Conservation (phyloP, 2,329 filamentous ascomycete genomes). For the Plectosphaerella plurivora region DNA sequence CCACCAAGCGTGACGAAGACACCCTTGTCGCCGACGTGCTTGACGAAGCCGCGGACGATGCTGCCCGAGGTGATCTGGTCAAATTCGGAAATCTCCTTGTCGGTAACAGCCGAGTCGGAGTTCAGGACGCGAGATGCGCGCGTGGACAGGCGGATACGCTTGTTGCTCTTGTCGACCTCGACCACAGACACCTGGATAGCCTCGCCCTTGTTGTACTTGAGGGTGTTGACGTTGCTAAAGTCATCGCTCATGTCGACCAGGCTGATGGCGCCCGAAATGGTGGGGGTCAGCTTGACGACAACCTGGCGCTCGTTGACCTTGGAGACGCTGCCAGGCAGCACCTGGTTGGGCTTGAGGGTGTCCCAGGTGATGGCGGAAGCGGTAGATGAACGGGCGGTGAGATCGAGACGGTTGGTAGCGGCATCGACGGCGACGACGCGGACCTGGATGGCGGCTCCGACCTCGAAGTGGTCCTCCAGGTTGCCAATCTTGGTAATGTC, state of each 20-base stretch:
- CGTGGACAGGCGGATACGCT: constrained; percentile 75
- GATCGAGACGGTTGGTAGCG: constrained; percentile 71
- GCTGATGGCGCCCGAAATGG: constrained; percentile 73
- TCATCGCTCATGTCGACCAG: constrained; percentile 83
- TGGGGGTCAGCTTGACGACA: constrained; percentile 79
- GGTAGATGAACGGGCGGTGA: constrained; percentile 68
- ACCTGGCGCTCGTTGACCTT: constrained; percentile 81
- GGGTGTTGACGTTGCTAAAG: constrained; percentile 74
- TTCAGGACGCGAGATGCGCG: constrained; percentile 86
- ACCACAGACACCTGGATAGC: constrained; percentile 84
- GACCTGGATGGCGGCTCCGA: constrained; percentile 83
- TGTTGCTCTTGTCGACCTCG: constrained; percentile 76
- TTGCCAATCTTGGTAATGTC: constrained; percentile 77
- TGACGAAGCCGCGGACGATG: constrained; percentile 85
- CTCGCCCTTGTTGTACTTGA: constrained; percentile 75
- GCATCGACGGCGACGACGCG: constrained; percentile 72
- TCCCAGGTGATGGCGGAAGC: constrained; percentile 61
- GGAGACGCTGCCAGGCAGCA: constrained; percentile 78
- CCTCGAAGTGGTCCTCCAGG: constrained; percentile 73
- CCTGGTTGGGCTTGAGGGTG: constrained; percentile 71
- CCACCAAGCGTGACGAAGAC: constrained; percentile 82
- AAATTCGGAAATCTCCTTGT: constrained; percentile 69
- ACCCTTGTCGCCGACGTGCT: constrained; percentile 83
- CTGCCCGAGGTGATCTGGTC: constrained; percentile 73
- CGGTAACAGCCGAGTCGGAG: constrained; percentile 74